These are phyloP conservation scores for Nicotiana tomentosiformis DNA, from an alignment of 257 asterid genomes.

Conservation along the genomic window DNA sequence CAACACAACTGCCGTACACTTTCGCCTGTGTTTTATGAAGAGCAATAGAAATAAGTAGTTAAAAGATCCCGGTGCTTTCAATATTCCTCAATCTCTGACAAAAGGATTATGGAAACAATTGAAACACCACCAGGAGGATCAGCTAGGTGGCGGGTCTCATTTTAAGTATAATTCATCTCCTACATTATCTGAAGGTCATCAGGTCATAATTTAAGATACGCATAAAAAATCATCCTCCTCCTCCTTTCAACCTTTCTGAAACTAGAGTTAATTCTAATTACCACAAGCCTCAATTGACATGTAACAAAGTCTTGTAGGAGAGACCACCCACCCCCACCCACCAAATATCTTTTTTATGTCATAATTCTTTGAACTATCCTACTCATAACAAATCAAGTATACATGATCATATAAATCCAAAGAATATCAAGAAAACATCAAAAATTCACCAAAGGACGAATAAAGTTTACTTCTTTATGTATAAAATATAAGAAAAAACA, in stretches of 20 bases:
- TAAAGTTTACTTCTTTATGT: not conserved
- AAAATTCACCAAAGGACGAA: not conserved
- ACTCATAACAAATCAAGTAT: not conserved
- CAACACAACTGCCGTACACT: conserved; percentile 78
- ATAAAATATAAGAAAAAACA: not conserved
- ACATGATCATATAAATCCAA: not conserved
- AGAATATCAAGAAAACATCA: not conserved
- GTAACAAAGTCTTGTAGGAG: not conserved
- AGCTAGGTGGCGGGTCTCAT: not conserved
- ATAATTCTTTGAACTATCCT: not conserved
- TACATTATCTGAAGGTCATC: not conserved
- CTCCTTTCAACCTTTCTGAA: not conserved
- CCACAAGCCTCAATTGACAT: not conserved
- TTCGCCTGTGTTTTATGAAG: conserved; percentile 48
- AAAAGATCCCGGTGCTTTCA: not conserved
- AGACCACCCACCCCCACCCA: not conserved
- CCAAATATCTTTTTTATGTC: not conserved
- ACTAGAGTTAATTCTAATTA: not conserved
- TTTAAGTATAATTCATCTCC: not conserved
- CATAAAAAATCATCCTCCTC: not conserved
- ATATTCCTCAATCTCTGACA: not conserved
- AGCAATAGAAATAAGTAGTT: not conserved
- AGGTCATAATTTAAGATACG: not conserved
- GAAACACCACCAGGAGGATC: not conserved
- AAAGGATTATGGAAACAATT: not conserved